phyloP scores from a whole-genome alignment of 495 filamentous ascomycete species.

The Monascus purpureus region DNA sequence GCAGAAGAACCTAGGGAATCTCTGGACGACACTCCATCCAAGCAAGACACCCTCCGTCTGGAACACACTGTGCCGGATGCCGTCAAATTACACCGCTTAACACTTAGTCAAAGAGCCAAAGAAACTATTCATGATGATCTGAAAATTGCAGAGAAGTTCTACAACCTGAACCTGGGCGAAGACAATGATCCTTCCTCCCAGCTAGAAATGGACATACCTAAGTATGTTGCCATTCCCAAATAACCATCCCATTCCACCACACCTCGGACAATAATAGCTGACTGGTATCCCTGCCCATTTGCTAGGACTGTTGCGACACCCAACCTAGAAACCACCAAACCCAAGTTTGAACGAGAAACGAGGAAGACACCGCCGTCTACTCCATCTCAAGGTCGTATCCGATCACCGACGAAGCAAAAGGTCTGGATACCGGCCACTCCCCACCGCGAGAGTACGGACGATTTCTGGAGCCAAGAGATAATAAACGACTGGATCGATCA shows the following conservation, averaged over 20 bases:
- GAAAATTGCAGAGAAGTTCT: conserved; percentile 12
- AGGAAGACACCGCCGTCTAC: conserved; percentile 30
- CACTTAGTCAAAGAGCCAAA: conserved; percentile 5
- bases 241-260: conserved; percentile 6
- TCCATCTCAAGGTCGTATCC: conserved; percentile 26
- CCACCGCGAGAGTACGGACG: conserved; percentile 55
- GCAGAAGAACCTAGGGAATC: conserved; percentile 7
- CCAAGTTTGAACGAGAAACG: conserved; percentile 5
- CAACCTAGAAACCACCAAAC: conserved; percentile 11
- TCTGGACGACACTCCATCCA: conserved; percentile 5
- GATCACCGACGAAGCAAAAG: conserved; percentile 39
- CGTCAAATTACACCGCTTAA: conserved; percentile 7
- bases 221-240: conserved; percentile 7
- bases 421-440: conserved; percentile 36
- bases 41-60: conserved; percentile 5
- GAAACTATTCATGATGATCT: conserved; percentile 13
- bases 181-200: conserved; percentile 13
- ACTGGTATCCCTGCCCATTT: too few relatives aligned
- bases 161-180: conserved; percentile 10
- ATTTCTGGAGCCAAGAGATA: conserved; percentile 65
- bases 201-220: conserved; percentile 8
- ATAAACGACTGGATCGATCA: conserved; percentile 75
- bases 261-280: conserved; percentile 5
- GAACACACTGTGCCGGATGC: conserved; percentile 11
- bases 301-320: conserved; percentile 7